Percentiles rank a stretch among this genome's conserved stretches.
Evolutionary conservation across 805 yeast species (phyloP).

Genomic region (Novakomyces olei): DNA sequence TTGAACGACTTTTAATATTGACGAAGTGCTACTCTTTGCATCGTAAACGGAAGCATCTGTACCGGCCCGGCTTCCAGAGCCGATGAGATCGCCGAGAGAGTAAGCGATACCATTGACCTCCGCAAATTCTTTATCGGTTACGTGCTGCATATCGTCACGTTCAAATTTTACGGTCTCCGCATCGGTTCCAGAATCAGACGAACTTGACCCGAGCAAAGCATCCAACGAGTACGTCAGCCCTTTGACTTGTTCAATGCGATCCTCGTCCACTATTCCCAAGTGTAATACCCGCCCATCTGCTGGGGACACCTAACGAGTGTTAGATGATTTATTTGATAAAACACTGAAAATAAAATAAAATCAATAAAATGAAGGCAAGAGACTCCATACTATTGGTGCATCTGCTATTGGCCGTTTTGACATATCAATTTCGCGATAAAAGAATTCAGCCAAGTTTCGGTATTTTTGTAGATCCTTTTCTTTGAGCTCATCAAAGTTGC

Average conservation of each 20-base stretch:
- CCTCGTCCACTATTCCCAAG: slow-evolving; percentile 59
- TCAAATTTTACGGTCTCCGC: slow-evolving; percentile 10
- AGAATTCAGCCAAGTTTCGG: slow-evolving; percentile 70
- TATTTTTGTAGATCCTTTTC: slow-evolving; percentile 59
- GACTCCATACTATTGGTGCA: no score
- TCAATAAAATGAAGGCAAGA: no score
- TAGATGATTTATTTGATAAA: no score
- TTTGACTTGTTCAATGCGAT: slow-evolving; percentile 73
- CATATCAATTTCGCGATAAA: slow-evolving; percentile 64
- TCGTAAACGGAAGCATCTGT: slow-evolving; percentile 4
- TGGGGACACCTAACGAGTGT: slow-evolving; percentile 39
- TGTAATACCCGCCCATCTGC: slow-evolving; percentile 82
- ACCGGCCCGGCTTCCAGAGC: slow-evolving; percentile 23
- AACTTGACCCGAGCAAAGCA: slow-evolving; percentile 73
- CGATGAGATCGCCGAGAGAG: slow-evolving; percentile 45
- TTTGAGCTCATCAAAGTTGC: slow-evolving; percentile 66
- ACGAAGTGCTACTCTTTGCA: slow-evolving; percentile 4
- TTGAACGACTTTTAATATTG: slow-evolving; percentile 9
- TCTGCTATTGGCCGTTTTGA: no score
- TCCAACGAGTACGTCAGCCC: slow-evolving; percentile 85
- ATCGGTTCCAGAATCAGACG: slow-evolving; percentile 9
- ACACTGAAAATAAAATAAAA: no score
- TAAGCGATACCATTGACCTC: slow-evolving; percentile 50
- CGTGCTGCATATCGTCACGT: slow-evolving; percentile 12
- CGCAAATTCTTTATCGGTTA: slow-evolving; percentile 36